Evolutionary conservation across 1,284 basidiomycete species (phyloP), one percentile per base, ranked within the genome.

Genomic region (Cryptococcus sp.): DNA sequence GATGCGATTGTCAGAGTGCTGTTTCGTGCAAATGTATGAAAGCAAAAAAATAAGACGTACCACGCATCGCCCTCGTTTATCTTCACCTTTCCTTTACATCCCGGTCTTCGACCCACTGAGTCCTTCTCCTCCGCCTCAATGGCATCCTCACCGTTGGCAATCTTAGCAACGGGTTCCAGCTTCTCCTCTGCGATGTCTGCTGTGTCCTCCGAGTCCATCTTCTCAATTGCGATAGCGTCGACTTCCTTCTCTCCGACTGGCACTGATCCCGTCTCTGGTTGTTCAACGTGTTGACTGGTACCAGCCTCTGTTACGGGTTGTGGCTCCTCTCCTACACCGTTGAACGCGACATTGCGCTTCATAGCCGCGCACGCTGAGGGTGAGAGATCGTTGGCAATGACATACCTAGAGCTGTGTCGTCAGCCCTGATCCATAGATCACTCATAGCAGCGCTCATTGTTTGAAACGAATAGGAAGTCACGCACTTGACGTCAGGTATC

Each of bases 61-160:
- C 91, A 92, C n/a, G 93, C 93, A 79, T 96, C 93, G 2, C 90
- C 91, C 78, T 96, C 88, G 66, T 91, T 93, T 19, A 94, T 85
- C 64, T 83, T 82, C 15, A 97, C 86, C 76, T 86, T 86, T n/a
- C 84, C 85, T 60, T 63, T 62, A 63, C 69, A 71, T n/a, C 63
- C 68, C 10, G 75, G 72, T 20, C 78, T 71, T n/a, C 76, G 58
- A 7, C 75, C 72, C 5, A 69, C 64, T n/a, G 61, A 54, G 23
- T 67, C 50, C 53, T 68, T 67, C 19, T 50, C 52, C 23, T 60
- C 61, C 15, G 43, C 30, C 30, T 4, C 30, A 35, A 8, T 35
- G 30, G 30, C 30, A 2, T 35, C 30, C 30, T 35, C 48, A 46
- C 45, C 66, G 49, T 64, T 58, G 15, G 17, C 60, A 46, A 59